A percentile compares a stretch with the other conserved stretches of the same genome.
Conservation (phyloP, 495 filamentous ascomycete genomes). For the Saxophila tyrrhenica region DNA sequence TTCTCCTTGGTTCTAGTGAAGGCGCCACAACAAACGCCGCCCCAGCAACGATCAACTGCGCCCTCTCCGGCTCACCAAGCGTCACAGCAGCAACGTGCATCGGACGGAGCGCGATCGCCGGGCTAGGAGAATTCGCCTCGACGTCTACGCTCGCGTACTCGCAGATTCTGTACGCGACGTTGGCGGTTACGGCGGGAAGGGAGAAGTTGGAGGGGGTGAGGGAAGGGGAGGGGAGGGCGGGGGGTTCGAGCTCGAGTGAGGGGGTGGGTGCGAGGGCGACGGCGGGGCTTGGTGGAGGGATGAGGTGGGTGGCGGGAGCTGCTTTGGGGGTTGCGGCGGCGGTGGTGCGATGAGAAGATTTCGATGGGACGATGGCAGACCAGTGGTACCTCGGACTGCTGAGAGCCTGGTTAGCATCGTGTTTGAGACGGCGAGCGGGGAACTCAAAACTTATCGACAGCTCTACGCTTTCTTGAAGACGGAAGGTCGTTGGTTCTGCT, state of each 20-base stretch:
- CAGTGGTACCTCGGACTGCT: not conserved
- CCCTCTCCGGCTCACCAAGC: not conserved
- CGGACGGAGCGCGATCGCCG: not conserved
- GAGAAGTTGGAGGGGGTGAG: conserved; percentile 1
- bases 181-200: conserved; percentile 8
- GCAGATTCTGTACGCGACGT: conserved; percentile 7
- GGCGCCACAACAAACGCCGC: not conserved
- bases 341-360: not conserved
- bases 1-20: not conserved
- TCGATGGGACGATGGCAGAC: not conserved
- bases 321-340: not conserved
- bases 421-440: too few relatives aligned
- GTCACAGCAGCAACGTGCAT: conserved; percentile 11
- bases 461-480: too few relatives aligned
- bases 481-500: too few relatives aligned
- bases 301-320: not conserved
- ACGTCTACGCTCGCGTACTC: conserved; percentile 6
- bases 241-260: not conserved
- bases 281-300: not conserved
- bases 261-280: not conserved
- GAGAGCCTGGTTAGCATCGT: too few relatives aligned
- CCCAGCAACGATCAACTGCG: conserved; percentile 5
- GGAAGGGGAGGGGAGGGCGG: not conserved
- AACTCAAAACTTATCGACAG: too few relatives aligned
- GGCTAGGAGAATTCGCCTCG: not conserved